A percentile compares a stretch with the other conserved stretches of the same genome.
Conservation (phyloP, 2,329 filamentous ascomycete genomes). For the Fusarium ramigenum region DNA sequence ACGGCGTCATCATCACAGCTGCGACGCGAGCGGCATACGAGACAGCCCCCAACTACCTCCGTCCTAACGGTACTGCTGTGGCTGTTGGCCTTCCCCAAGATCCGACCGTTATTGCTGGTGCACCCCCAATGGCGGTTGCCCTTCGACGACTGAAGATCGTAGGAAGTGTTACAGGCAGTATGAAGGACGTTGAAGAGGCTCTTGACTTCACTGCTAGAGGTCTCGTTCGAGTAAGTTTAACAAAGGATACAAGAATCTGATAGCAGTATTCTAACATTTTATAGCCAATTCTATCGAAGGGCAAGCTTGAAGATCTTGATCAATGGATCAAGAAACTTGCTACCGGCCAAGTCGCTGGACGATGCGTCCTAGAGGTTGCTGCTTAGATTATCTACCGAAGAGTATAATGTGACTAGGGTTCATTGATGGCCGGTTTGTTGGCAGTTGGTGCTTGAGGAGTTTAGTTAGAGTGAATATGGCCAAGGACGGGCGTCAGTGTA, state of each 20-base stretch:
- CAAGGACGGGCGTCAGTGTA: too few relatives aligned
- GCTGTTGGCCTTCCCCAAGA: slow-evolving; percentile 79
- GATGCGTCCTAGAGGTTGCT: slow-evolving; percentile 35
- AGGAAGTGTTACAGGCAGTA: slow-evolving; percentile 35
- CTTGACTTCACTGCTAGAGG: slow-evolving; percentile 41
- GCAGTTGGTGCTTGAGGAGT: background rate
- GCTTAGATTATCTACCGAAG: background rate
- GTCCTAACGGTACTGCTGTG: slow-evolving; percentile 79
- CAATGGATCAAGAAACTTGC: slow-evolving; percentile 36
- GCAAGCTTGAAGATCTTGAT: slow-evolving; percentile 41
- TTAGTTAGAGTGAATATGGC: background rate
- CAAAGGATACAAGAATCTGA: accelerated
- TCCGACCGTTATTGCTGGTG: slow-evolving; percentile 32
- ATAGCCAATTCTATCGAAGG: slow-evolving; percentile 39
- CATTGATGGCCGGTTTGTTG: accelerated
- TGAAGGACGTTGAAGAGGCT: slow-evolving; percentile 41
- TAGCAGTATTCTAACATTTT: background rate
- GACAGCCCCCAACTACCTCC: slow-evolving; percentile 85
- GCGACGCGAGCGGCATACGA: slow-evolving; percentile 92
- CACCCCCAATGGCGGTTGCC: slow-evolving; percentile 26
- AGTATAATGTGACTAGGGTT: accelerated
- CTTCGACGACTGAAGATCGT: slow-evolving; percentile 37
- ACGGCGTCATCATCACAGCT: slow-evolving; percentile 85
- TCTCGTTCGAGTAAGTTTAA: slow-evolving; percentile 30
- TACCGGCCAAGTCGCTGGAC: slow-evolving; percentile 35